These are phyloP conservation scores for Metrosideros polymorpha DNA, from an alignment of 441 rosid species.

Conservation along the genomic window DNA sequence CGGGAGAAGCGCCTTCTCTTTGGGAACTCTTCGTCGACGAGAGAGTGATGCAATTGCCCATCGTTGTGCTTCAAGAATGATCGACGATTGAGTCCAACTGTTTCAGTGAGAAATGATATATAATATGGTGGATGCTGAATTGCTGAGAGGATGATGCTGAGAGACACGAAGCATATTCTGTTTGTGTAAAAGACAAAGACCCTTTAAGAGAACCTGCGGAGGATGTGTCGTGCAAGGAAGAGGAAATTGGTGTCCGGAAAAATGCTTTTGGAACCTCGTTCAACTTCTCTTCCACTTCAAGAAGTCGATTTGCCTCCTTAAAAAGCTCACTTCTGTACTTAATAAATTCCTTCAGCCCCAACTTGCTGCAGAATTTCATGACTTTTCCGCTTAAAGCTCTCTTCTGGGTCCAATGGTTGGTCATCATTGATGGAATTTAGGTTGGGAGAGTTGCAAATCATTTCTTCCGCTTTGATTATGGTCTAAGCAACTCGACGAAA, in stretches of 20 bases:
- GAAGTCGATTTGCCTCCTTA: background rate
- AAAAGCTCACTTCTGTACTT: background rate
- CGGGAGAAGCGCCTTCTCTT: constrained; percentile 29
- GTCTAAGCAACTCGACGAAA: background rate
- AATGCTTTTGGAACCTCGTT: background rate
- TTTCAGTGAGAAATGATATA: background rate
- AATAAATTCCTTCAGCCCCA: background rate
- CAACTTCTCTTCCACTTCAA: background rate
- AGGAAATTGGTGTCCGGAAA: background rate
- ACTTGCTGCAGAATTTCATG: background rate
- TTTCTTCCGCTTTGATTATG: background rate
- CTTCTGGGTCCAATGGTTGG: background rate
- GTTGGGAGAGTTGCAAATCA: background rate
- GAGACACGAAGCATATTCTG: background rate
- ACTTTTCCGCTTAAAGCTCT: background rate
- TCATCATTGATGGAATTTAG: background rate
- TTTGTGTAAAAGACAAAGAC: background rate
- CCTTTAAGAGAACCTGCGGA: background rate
- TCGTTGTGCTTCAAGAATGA: background rate
- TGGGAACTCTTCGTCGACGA: constrained; percentile 4
- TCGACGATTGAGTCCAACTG: background rate
- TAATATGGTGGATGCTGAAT: background rate
- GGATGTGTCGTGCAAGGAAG: background rate
- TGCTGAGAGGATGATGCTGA: background rate
- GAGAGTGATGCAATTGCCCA: constrained; percentile 40